A percentile compares a stretch with the other conserved stretches of the same genome.
phyloP scores from a whole-genome alignment of 768 basidiomycete species.

The Termitomyces sp. region DNA sequence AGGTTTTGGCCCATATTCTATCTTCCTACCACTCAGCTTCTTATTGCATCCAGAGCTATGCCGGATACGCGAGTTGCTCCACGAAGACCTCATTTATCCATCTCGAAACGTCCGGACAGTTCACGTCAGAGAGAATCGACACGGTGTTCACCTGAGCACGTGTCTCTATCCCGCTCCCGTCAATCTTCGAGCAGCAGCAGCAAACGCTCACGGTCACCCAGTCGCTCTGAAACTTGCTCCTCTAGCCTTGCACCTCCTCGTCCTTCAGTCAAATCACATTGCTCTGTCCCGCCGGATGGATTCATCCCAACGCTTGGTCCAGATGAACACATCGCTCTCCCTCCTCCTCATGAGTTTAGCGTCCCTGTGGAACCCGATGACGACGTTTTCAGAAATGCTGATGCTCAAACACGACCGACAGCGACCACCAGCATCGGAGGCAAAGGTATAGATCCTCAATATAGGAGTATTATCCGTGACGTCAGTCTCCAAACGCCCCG shows the following conservation, averaged over 20 bases:
- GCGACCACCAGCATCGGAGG: too few relatives aligned
- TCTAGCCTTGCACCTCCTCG: slow-evolving; percentile 15
- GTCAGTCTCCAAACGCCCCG: not conserved
- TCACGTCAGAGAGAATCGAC: not conserved
- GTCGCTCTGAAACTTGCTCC: slow-evolving; percentile 14
- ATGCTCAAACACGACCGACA: not conserved
- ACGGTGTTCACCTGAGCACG: not conserved
- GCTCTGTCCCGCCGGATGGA: slow-evolving; percentile 41
- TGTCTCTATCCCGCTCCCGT: not conserved
- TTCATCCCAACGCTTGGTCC: slow-evolving; percentile 46
- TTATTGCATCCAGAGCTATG: not conserved
- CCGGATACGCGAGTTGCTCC: not conserved
- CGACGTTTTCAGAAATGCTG: not conserved
- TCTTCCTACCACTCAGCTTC: not conserved
- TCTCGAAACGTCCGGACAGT: not conserved
- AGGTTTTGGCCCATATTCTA: not conserved
- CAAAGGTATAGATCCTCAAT: too few relatives aligned
- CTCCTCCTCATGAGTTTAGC: slow-evolving; percentile 49
- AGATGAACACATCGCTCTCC: slow-evolving; percentile 41
- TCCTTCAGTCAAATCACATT: slow-evolving; percentile 24
- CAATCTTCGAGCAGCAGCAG: not conserved
- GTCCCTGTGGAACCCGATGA: not conserved
- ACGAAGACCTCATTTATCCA: not conserved
- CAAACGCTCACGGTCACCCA: not conserved
- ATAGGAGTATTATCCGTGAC: not conserved